Evolutionary conservation across 2,329 filamentous ascomycete species (phyloP).

Genomic region (Epichloe sp.): DNA sequence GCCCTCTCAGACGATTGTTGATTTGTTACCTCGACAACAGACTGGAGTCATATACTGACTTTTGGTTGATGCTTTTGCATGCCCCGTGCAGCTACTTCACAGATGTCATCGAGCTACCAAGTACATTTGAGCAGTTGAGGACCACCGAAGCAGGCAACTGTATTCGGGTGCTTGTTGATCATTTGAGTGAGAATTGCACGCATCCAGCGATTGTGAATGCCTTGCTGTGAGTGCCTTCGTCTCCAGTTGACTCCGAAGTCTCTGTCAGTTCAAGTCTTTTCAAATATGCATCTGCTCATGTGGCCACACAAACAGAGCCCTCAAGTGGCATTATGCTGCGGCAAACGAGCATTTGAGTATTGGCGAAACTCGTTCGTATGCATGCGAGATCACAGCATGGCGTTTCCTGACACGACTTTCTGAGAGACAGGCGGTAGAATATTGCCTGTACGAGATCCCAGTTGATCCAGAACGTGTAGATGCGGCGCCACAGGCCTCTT

Average conservation of each 20-base stretch:
- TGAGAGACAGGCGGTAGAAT: conserved; percentile 61
- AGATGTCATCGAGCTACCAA: conserved; percentile 49
- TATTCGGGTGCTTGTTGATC: conserved; percentile 45
- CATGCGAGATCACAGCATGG: conserved; percentile 73
- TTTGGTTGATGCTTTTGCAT: background rate
- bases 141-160: conserved; percentile 50
- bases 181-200: conserved; percentile 48
- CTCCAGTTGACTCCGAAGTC: background rate
- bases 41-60: background rate
- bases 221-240: conserved; percentile 44
- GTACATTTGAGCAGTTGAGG: conserved; percentile 61
- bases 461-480: conserved; percentile 18
- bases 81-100: conserved; percentile 40
- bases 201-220: conserved; percentile 62
- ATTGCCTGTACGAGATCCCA: conserved; percentile 60
- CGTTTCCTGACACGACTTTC: conserved; percentile 59
- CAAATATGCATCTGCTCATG: background rate
- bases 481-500: background rate
- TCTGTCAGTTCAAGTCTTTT: background rate
- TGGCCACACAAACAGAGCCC: conserved; percentile 34
- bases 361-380: conserved; percentile 54
- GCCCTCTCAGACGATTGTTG: background rate
- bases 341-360: conserved; percentile 51
- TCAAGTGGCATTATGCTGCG: conserved; percentile 61
- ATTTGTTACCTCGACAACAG: background rate